These are phyloP conservation scores for Nannochloris sp. DNA, from an alignment of 139 green algal genomes.

Conservation along the genomic window DNA sequence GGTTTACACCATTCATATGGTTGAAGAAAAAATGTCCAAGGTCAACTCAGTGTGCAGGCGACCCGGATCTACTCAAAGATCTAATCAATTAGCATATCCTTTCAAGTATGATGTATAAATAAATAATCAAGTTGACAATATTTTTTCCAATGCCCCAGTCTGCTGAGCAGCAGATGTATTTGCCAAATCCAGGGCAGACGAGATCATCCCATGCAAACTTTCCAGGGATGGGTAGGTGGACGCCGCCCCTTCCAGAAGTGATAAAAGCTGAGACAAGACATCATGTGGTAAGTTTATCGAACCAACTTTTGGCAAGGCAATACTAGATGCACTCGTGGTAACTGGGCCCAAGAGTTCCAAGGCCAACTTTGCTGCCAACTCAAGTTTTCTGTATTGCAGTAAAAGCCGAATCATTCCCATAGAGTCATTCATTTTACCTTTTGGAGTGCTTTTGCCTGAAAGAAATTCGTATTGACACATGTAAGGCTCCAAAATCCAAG, in stretches of 20 bases:
- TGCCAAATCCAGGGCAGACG: not conserved
- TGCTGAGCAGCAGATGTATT: not conserved
- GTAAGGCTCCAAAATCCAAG: conserved; percentile 30
- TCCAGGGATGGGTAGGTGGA: no score
- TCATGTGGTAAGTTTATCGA: no score
- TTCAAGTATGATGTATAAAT: not conserved
- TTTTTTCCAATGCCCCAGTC: conserved; percentile 3
- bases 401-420: conserved; percentile 28
- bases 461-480: conserved; percentile 1
- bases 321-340: not conserved
- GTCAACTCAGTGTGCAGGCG: not conserved
- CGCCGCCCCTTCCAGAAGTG: no score
- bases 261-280: no score
- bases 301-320: no score
- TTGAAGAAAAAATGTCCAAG: conserved; percentile 8
- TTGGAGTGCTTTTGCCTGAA: not conserved
- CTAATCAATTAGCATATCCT: not conserved
- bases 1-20: not conserved
- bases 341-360: conserved; percentile 7
- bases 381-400: conserved; percentile 23
- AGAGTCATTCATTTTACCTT: conserved; percentile 14
- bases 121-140: conserved; percentile 4
- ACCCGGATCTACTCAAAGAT: not conserved
- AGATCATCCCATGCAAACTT: no score
- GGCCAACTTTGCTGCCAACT: conserved; percentile 29